phyloP scores from a whole-genome alignment of 352 stramenopile species.

The Globisporangium abappressorium region DNA sequence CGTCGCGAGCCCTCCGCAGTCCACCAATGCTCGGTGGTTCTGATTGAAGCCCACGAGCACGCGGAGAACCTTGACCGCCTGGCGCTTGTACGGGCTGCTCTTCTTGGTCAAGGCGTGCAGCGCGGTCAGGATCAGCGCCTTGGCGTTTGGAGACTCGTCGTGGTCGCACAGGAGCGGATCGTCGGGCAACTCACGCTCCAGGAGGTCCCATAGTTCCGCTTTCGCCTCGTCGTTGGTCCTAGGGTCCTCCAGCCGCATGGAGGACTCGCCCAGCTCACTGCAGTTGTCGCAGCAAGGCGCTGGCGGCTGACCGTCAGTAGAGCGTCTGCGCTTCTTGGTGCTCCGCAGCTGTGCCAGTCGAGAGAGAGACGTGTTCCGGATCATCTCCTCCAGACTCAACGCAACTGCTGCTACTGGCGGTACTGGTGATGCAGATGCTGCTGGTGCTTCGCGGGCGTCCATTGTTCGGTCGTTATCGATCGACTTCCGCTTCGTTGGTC shows the following conservation, averaged over 20 bases:
- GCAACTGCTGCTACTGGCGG: not conserved
- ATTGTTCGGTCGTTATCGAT: too few relatives aligned
- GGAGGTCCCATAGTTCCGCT: not conserved
- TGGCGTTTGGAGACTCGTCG: not conserved
- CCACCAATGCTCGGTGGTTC: not conserved
- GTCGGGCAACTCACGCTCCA: not conserved
- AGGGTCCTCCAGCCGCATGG: not conserved
- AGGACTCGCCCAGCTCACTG: not conserved
- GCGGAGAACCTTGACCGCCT: not conserved
- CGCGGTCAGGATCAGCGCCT: not conserved
- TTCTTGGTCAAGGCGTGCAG: not conserved
- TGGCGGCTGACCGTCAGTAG: not conserved
- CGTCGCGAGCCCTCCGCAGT: not conserved
- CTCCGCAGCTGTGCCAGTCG: too few relatives aligned
- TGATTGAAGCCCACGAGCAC: not conserved
- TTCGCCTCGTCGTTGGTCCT: not conserved
- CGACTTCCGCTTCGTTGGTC: too few relatives aligned
- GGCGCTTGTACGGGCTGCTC: not conserved
- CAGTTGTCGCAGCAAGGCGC: not conserved
- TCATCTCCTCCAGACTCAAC: not conserved
- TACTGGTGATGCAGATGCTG: too few relatives aligned
- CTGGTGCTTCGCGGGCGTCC: too few relatives aligned
- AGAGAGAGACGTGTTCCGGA: not conserved
- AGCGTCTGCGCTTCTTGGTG: not conserved
- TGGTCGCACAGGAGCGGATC: not conserved